phyloP scores from a whole-genome alignment of 805 yeast genomes.

The Ogataea methanolica region DNA sequence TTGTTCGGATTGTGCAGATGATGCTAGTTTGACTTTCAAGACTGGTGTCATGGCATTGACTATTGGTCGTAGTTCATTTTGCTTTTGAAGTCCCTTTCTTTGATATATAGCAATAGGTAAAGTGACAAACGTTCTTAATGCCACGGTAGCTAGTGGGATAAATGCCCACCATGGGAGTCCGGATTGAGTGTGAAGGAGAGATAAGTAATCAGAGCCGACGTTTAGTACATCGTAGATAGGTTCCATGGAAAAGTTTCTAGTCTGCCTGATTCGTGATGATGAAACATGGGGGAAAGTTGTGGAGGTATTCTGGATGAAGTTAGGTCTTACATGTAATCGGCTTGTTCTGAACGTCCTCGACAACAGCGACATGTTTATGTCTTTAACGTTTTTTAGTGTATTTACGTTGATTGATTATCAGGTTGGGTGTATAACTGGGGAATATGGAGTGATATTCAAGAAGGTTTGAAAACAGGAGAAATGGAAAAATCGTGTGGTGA shows the following conservation, averaged over 20 bases:
- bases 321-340: too few relatives aligned
- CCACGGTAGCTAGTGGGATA: conserved; percentile 69
- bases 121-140: conserved; percentile 62
- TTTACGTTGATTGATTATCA: too few relatives aligned
- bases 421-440: too few relatives aligned
- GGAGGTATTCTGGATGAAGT: background rate
- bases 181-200: conserved; percentile 45
- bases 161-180: conserved; percentile 81
- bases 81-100: conserved; percentile 63
- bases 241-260: conserved; percentile 19
- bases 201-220: conserved; percentile 32
- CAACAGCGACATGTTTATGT: too few relatives aligned
- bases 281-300: background rate
- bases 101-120: conserved; percentile 76
- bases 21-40: conserved; percentile 51
- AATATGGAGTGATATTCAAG: too few relatives aligned
- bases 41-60: conserved; percentile 74
- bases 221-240: conserved; percentile 17
- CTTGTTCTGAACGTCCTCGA: too few relatives aligned
- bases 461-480: too few relatives aligned
- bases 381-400: too few relatives aligned
- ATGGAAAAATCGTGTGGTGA: too few relatives aligned
- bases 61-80: conserved; percentile 66
- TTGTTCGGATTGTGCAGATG: conserved; percentile 35
- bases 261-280: background rate